phyloP scores from a whole-genome alignment of 352 stramenopile species.

The Pythium chondricola region DNA sequence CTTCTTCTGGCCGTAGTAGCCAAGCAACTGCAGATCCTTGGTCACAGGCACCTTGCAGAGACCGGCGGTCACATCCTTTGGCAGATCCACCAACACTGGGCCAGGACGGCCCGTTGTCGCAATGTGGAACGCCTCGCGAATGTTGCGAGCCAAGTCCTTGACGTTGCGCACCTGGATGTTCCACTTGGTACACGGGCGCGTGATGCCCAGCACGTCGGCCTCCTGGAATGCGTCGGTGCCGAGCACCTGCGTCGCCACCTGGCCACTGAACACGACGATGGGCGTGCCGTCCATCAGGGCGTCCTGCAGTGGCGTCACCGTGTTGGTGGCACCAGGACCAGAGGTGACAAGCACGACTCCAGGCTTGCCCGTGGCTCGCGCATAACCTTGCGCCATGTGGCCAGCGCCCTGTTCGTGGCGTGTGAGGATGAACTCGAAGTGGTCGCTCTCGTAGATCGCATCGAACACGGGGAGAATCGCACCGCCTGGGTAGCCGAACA shows the following conservation, averaged over 20 bases:
- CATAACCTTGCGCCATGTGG: conserved; percentile 85
- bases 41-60: conserved; percentile 65
- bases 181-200: conserved; percentile 93
- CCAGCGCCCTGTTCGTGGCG: conserved; percentile 78
- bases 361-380: conserved; percentile 77
- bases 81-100: conserved; percentile 93
- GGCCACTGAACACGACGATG: conserved; percentile 92
- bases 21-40: conserved; percentile 71
- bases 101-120: conserved; percentile 90
- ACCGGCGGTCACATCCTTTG: conserved; percentile 91
- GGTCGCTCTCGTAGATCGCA: conserved; percentile 87
- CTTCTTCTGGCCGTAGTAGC: conserved; percentile 85
- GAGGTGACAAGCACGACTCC: conserved; percentile 92
- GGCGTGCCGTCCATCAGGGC: conserved; percentile 93
- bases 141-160: conserved; percentile 91
- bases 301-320: conserved; percentile 91
- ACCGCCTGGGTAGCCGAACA: conserved; percentile 93
- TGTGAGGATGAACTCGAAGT: conserved; percentile 80
- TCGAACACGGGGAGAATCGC: conserved; percentile 93
- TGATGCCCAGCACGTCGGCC: conserved; percentile 82
- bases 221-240: conserved; percentile 92
- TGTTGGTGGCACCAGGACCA: conserved; percentile 91
- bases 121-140: conserved; percentile 95
- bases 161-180: conserved; percentile 95
- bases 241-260: conserved; percentile 91